Percentiles rank a stretch among this genome's conserved stretches.
These are phyloP conservation scores for Mucor mucedo DNA, from an alignment of 371 early-diverging fungal genomes.

Conservation along the genomic window DNA sequence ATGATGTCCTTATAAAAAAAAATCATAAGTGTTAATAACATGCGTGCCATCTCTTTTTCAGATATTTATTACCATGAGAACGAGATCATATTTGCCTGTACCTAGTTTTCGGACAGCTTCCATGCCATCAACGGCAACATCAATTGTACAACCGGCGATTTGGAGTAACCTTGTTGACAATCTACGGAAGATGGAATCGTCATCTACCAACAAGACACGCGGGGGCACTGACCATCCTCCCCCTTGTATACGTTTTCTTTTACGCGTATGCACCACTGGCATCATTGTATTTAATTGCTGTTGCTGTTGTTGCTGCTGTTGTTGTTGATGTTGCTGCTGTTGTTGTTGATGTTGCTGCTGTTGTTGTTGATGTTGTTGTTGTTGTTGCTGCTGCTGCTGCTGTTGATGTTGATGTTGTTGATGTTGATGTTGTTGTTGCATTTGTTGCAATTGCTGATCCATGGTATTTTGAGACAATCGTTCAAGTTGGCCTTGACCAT, in stretches of 20 bases:
- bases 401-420: not conserved
- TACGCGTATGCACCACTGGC: conserved; percentile 17
- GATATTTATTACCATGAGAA: conserved; percentile 66
- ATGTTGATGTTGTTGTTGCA: not conserved
- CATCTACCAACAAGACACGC: conserved; percentile 76
- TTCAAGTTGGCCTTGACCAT: conserved; percentile 18
- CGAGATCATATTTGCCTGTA: conserved; percentile 72
- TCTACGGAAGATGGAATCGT: conserved; percentile 70
- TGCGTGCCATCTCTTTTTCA: too few species aligned
- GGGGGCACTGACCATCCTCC: conserved; percentile 69
- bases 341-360: not conserved
- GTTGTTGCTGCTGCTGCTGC: not conserved
- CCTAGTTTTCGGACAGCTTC: conserved; percentile 71
- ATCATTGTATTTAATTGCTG: conserved; percentile 3
- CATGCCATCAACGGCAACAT: conserved; percentile 76
- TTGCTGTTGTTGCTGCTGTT: conserved; percentile 1
- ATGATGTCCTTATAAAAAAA: conserved; percentile 63
- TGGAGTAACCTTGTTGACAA: conserved; percentile 69
- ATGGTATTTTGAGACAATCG: conserved; percentile 4
- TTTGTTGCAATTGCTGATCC: not conserved
- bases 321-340: conserved; percentile 5
- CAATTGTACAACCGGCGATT: conserved; percentile 75
- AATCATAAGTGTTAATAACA: not conserved
- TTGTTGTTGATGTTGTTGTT: conserved; percentile 11
- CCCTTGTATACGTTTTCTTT: conserved; percentile 36